Conservation (phyloP, 2,329 filamentous ascomycete genomes). For the Sporothrix dimorphospora region DNA sequence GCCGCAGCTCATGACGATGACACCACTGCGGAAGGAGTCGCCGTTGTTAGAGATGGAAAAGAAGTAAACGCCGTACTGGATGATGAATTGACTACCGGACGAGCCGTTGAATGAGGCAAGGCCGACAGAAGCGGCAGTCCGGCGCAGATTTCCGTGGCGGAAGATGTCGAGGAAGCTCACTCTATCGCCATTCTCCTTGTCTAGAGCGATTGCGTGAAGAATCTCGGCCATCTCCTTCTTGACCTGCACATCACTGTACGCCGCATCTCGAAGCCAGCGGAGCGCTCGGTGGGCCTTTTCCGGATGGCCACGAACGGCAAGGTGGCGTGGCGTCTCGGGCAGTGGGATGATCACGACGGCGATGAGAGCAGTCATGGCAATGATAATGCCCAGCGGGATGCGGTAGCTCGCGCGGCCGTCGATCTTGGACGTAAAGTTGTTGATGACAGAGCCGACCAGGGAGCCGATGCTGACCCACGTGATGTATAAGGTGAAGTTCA, state of each 20-base stretch:
- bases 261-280: no score
- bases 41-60: neutral
- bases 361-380: neutral
- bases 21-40: no score
- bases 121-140: neutral
- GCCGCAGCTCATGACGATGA: no score
- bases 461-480: neutral
- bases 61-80: neutral
- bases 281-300: neutral
- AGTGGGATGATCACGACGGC: neutral
- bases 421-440: neutral
- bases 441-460: neutral
- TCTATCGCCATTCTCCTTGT: no score
- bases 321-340: neutral
- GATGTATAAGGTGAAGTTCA: neutral
- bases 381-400: neutral
- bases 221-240: neutral
- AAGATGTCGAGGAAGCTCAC: neutral
- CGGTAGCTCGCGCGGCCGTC: neutral
- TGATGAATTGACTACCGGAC: neutral
- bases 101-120: neutral
- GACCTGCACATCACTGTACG: neutral
- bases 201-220: no score
- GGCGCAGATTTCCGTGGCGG: neutral
- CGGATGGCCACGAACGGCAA: neutral